Evolutionary conservation across 768 basidiomycete genomes (phyloP).

Genomic region (Russula dissimulans): DNA sequence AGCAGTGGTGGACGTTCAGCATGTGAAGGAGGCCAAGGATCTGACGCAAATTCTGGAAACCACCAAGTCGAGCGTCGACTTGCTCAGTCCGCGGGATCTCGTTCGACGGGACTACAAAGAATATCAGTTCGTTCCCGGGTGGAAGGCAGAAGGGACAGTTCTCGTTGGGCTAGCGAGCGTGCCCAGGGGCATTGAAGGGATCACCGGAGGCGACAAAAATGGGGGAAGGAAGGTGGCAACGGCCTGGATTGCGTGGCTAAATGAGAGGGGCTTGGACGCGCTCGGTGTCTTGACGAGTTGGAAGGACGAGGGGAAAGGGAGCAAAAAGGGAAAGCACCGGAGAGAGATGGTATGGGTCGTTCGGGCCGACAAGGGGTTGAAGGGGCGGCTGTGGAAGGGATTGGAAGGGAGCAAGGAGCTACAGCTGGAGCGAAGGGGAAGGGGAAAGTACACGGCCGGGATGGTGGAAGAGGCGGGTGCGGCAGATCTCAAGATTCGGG

Average conservation of each 20-base stretch:
- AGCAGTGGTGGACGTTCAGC: slow-evolving; percentile 27
- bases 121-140: slow-evolving; percentile 46
- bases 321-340: slow-evolving; percentile 46
- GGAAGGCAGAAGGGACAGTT: slow-evolving; percentile 33
- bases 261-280: slow-evolving; percentile 50
- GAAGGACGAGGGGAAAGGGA: slow-evolving; percentile 41
- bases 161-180: slow-evolving; percentile 77
- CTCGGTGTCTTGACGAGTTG: slow-evolving; percentile 79
- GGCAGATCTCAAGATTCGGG: neutral
- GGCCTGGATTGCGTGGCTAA: slow-evolving; percentile 50
- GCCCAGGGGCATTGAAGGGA: slow-evolving; percentile 54
- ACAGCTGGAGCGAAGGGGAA: slow-evolving; percentile 35
- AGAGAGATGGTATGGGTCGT: slow-evolving; percentile 65
- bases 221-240: slow-evolving; percentile 31
- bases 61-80: slow-evolving; percentile 61
- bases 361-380: slow-evolving; percentile 34
- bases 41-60: slow-evolving; percentile 39
- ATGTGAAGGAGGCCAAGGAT: slow-evolving; percentile 36
- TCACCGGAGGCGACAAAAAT: slow-evolving; percentile 37
- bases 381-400: slow-evolving; percentile 44
- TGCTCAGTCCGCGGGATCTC: slow-evolving; percentile 64
- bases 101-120: slow-evolving; percentile 95
- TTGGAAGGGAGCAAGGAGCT: slow-evolving; percentile 50
- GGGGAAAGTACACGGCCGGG: slow-evolving; percentile 21
- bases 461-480: slow-evolving; percentile 27